A percentile compares a stretch with the other conserved stretches of the same genome.
phyloP scores from a whole-genome alignment of 495 filamentous ascomycete genomes.

The Penicillium canescens region DNA sequence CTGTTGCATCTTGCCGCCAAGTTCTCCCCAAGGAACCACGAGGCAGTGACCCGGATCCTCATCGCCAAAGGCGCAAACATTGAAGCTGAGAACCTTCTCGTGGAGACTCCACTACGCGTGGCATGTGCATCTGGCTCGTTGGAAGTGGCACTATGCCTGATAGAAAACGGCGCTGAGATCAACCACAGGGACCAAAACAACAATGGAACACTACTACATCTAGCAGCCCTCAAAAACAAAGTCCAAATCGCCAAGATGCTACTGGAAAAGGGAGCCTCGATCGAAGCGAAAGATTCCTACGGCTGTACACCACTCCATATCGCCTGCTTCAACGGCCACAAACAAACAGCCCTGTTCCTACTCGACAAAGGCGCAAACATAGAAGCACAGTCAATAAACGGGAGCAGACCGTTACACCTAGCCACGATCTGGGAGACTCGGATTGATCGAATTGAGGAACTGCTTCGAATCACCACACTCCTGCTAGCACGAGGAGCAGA shows the following conservation, averaged over 20 bases:
- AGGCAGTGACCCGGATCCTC: not conserved
- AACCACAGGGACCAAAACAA: not conserved
- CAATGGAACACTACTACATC: not conserved
- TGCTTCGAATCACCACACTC: not conserved
- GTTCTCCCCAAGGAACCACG: not conserved
- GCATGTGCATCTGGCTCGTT: not conserved
- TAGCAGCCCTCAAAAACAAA: not conserved
- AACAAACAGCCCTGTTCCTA: not conserved
- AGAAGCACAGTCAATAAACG: not conserved
- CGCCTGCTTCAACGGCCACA: not conserved
- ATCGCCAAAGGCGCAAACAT: not conserved
- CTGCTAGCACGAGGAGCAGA: not conserved
- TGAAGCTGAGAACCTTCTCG: not conserved
- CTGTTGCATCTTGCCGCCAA: not conserved
- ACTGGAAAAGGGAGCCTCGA: constrained; percentile 1
- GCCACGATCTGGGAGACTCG: not conserved
- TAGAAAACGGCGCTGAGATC: not conserved
- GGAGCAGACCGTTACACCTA: not conserved
- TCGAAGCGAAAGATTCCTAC: not conserved
- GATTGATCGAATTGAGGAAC: no score
- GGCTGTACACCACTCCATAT: not conserved
- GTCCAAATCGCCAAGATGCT: not conserved
- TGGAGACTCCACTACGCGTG: not conserved
- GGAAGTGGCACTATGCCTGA: constrained; percentile 2
- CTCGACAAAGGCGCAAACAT: not conserved